Conservation (phyloP, 1,284 basidiomycete genomes). For the Ustilago curta region DNA sequence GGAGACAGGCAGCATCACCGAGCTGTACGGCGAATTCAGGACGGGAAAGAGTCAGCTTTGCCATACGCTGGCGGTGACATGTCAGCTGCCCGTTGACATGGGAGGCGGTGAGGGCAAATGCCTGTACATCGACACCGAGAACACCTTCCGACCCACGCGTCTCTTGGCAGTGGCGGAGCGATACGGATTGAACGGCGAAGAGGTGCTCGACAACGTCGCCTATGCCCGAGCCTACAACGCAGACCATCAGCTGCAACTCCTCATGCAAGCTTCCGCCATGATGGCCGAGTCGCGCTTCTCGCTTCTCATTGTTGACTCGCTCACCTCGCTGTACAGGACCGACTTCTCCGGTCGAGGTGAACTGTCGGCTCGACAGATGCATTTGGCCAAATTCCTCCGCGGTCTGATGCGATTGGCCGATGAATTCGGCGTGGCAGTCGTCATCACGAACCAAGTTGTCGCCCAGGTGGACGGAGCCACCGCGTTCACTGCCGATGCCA, state of each 20-base stretch:
- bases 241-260: constrained; percentile 92
- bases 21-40: constrained; percentile 97
- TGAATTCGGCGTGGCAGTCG: constrained; percentile 97
- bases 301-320: constrained; percentile 94
- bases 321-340: constrained; percentile 93
- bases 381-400: constrained; percentile 96
- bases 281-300: constrained; percentile 80
- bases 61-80: constrained; percentile 97
- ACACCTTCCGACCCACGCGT: constrained; percentile 96
- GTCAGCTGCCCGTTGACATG: constrained; percentile 94
- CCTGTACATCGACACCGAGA: constrained; percentile 98
- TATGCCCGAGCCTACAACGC: constrained; percentile 99
- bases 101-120: constrained; percentile 99
- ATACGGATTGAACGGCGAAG: constrained; percentile 94
- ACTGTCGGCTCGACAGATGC: constrained; percentile 92
- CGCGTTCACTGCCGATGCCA: constrained; percentile 75
- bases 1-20: constrained; percentile 98
- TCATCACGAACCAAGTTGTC: constrained; percentile 98
- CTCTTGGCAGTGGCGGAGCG: constrained; percentile 94
- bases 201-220: constrained; percentile 97
- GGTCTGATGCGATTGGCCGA: constrained; percentile 93
- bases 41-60: constrained; percentile 99
- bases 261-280: constrained; percentile 91
- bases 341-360: constrained; percentile 97
- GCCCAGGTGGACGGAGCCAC: constrained; percentile 82